Evolutionary conservation across 176 grass and related monocot species (phyloP), one percentile per base, ranked within the genome.

Genomic region (Puya raimondii): DNA sequence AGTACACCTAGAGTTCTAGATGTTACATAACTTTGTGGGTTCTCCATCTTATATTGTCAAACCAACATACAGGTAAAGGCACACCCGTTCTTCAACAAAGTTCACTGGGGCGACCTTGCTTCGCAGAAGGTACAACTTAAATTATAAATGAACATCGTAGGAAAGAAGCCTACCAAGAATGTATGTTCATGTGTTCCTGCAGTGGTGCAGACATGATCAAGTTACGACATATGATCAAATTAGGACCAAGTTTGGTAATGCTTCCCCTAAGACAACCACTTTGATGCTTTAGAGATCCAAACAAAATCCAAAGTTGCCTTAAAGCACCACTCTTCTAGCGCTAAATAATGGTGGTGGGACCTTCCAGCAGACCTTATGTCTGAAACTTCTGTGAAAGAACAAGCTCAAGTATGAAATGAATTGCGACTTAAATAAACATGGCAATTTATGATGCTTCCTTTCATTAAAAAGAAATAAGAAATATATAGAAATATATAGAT

Each of bases 51-150:
- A 9, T 70, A 8, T 69, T 65, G 4, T 51, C 23, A 66, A 71
- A 71, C 76, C 18, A 76, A 65, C 56, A 67, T 76, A 67, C 74
- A 83, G 80, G 80, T 83, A 65, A 83, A 83, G 72, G 74, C 66
- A 27, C 80, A 83, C 51, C 59, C 23, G 2, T 83, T 83, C 61
- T 83, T 83, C 23, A 66, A 71, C 42, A 74, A 77, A 47, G 22
- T 83, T 65, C 69, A 83, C 59, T 83, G 80, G 80, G 20, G 72
- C 52, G 72, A 66, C 58, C 18, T 77, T 12, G 54, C 67, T n/a
- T 72, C 65, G 17, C 73, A 77, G 66, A 77, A 83, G 80, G 80
- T 83, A 59, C 50, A n/a, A 69, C 23, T 64, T 49, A 20, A 18
- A 61, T 18, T 61, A 61, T 61, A 57, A 9, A 61, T 61, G 56